Evolutionary conservation across 2,329 filamentous ascomycete genomes (phyloP).

Genomic region (Phoma sp.): DNA sequence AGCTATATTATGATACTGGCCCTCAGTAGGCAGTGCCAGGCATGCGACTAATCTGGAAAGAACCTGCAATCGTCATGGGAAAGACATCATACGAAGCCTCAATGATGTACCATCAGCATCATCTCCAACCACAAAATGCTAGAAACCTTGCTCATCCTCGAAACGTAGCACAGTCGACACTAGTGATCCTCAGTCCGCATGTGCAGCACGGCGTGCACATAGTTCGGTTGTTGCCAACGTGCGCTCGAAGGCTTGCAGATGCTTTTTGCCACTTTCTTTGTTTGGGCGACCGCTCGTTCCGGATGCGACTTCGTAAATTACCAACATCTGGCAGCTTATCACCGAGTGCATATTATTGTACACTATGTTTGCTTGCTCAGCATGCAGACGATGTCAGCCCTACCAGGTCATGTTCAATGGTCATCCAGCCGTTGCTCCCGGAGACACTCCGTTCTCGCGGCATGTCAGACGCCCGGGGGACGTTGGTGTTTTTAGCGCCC

Average conservation of each 20-base stretch:
- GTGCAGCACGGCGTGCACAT: background rate
- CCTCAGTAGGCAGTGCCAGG: background rate
- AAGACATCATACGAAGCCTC: background rate
- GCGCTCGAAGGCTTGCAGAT: conserved; percentile 3
- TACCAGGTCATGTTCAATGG: background rate
- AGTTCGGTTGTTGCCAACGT: background rate
- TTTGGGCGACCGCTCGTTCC: background rate
- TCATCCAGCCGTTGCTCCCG: conserved; percentile 3
- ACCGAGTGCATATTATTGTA: conserved; percentile 10
- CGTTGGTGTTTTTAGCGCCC: conserved; percentile 5
- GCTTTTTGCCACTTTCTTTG: background rate
- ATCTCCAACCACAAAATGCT: background rate
- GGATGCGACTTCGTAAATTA: background rate
- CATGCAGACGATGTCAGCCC: conserved; percentile 8
- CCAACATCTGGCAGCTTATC: background rate
- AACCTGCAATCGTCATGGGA: background rate
- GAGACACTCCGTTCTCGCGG: conserved; percentile 2
- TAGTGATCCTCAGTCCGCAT: background rate
- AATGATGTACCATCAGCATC: background rate
- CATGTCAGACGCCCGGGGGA: conserved; percentile 1
- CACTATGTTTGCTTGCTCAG: background rate
- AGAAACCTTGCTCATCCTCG: background rate
- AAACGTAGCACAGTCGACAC: conserved; percentile 5
- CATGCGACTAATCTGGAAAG: background rate
- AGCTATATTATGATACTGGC: background rate